Conservation (phyloP, 768 basidiomycete species). For the Nevesoporus exiguus region DNA sequence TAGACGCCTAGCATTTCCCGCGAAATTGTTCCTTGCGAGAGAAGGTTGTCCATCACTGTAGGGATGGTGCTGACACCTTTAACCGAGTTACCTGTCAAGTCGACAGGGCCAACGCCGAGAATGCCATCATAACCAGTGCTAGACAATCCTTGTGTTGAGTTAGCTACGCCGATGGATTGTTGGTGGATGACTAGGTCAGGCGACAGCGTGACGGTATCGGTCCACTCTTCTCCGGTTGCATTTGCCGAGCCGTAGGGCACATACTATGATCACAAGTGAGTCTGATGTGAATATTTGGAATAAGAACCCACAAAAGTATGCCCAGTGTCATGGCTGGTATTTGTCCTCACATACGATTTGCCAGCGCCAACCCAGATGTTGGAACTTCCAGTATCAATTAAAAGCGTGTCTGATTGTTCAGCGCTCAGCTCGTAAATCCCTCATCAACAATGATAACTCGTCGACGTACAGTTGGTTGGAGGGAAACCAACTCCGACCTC, state of each 20-base stretch:
- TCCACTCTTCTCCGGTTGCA: background rate
- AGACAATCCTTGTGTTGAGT: background rate
- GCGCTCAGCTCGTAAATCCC: background rate
- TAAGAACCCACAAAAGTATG: background rate
- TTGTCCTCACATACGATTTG: too few relatives aligned
- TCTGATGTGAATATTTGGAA: background rate
- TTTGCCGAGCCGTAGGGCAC: background rate
- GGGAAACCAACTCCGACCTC: background rate
- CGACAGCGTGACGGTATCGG: background rate
- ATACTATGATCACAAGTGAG: background rate
- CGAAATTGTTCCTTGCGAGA: conserved; percentile 24
- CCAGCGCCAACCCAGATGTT: too few relatives aligned
- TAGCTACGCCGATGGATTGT: background rate
- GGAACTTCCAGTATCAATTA: background rate
- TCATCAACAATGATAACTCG: background rate
- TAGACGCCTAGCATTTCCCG: conserved; percentile 31
- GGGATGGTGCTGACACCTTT: conserved; percentile 5
- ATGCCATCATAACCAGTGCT: background rate
- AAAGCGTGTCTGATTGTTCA: background rate
- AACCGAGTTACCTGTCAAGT: background rate
- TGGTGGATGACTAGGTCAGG: background rate
- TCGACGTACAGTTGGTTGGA: background rate
- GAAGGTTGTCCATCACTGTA: conserved; percentile 36
- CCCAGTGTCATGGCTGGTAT: background rate
- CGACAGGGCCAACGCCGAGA: background rate